Evolutionary conservation across 805 yeast species (phyloP), one percentile per base, ranked within the genome.

Genomic region (Starmera pachycereana): DNA sequence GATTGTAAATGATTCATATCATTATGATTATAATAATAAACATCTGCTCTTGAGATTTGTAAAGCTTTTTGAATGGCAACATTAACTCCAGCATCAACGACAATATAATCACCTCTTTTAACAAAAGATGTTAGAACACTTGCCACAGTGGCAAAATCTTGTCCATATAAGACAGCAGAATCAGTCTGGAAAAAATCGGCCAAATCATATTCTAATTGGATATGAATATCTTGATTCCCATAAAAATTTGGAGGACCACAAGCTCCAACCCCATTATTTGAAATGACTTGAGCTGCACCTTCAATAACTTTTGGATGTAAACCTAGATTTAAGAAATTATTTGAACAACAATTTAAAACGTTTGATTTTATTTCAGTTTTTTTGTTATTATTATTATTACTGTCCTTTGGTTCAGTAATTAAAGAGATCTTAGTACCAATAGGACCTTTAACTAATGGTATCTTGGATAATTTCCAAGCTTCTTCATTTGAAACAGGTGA

Each of bases 201-300:
- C 44, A 92, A 62, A 45, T 78, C 82, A 51, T 76, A 77, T 58
- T 88, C 95, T 41, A 85, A 68, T 51, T 81, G 71, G 40, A 78
- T 79, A 56, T 92, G 98, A 35, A 80, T 87, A 56, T 88, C 96
- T 61, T 88, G 96, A 44, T 88, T 83, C 45, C 98, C 98, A 60
- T 89, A 92, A 54, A 92, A 92, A 41, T 95, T 95, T 34, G 97
- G 95, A 6, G 98, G 97, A 33, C 97, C 96, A 68, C 98, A 92
- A 1, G 97, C 90, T 47, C 98, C 98, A 38, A 92, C 97, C 57
- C 98, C 98, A 43, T 82, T 77, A 42, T 69, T 68, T 36, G 68
- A 66, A 44, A 92, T 77, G 18, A 76, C 69, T 28, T 65, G 57
- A 39, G 74, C 69, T 5, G 88, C 87, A 11, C 67, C 71, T 16